Conservation (phyloP, 2,329 filamentous ascomycete species). For the Thelonectria olida region DNA sequence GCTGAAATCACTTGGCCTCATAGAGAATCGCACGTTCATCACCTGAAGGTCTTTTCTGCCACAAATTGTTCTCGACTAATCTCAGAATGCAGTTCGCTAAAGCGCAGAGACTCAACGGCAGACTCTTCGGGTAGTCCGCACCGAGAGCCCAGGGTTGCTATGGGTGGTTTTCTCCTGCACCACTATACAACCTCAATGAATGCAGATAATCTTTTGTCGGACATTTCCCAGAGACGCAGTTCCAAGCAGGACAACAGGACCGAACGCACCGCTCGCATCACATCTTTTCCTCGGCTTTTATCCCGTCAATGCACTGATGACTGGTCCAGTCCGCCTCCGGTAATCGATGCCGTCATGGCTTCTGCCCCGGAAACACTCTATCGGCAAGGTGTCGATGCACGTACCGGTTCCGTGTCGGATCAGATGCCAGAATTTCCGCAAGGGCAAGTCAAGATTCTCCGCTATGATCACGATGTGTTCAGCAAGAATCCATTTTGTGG, state of each 20-base stretch:
- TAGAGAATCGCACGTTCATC: constrained; percentile 14
- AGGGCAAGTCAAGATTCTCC: constrained; percentile 20
- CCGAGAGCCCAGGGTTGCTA: constrained; percentile 17
- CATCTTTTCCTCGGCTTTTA: constrained; percentile 46
- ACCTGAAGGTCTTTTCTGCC: neutral
- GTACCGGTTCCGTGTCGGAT: constrained; percentile 22
- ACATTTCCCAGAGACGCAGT: constrained; percentile 30
- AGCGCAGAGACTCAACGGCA: constrained; percentile 16
- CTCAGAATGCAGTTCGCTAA: constrained; percentile 34
- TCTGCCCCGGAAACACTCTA: constrained; percentile 33
- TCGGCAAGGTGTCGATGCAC: constrained; percentile 45
- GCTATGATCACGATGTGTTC: constrained; percentile 33
- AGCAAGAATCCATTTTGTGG: constrained; percentile 34
- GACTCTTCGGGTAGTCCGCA: constrained; percentile 23
- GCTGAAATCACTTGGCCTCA: constrained; percentile 44
- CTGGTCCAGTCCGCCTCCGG: constrained; percentile 40
- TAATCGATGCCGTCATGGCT: constrained; percentile 25
- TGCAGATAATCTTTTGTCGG: constrained; percentile 30
- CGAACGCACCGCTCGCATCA: constrained; percentile 40
- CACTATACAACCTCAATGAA: constrained; percentile 32
- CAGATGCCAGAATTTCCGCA: constrained; percentile 17
- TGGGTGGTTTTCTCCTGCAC: constrained; percentile 28
- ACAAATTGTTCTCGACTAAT: constrained; percentile 21
- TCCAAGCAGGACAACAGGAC: constrained; percentile 25
- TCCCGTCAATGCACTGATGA: constrained; percentile 46